Evolutionary conservation across 768 basidiomycete species (phyloP).

Genomic region (Phaeotremella skinneri): DNA sequence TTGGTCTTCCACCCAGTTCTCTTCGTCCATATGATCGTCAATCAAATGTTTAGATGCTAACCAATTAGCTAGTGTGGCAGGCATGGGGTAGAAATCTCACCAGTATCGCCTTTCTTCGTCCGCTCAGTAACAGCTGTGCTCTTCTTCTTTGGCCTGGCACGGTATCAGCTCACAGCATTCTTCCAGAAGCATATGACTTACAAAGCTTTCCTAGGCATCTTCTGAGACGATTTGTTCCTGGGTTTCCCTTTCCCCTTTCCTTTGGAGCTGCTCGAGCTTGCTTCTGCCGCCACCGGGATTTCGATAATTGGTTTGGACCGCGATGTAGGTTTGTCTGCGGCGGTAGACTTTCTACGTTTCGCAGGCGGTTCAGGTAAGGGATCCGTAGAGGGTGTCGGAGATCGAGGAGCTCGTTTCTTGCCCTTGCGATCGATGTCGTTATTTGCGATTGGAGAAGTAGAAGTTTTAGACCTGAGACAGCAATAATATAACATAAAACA

Average conservation of each 20-base stretch:
- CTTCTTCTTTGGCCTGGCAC: slow-evolving; percentile 19
- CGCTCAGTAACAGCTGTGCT: slow-evolving; percentile 20
- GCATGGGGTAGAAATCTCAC: slow-evolving; percentile 15
- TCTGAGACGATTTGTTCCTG: slow-evolving; percentile 54
- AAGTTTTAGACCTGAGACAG: not conserved
- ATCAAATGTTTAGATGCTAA: slow-evolving; percentile 35
- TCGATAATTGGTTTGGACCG: slow-evolving; percentile 57
- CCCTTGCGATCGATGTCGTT: slow-evolving; percentile 60
- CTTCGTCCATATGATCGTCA: slow-evolving; percentile 41
- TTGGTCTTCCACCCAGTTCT: slow-evolving; percentile 37
- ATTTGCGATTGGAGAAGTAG: not conserved
- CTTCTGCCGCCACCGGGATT: slow-evolving; percentile 66
- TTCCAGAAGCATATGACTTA: slow-evolving; percentile 1
- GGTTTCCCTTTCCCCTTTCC: slow-evolving; percentile 45
- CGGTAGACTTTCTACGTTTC: slow-evolving; percentile 51
- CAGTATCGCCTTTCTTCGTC: slow-evolving; percentile 41
- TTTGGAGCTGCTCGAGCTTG: slow-evolving; percentile 64
- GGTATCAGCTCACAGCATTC: not conserved
- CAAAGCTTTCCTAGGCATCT: slow-evolving; percentile 36
- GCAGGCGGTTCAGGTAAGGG: slow-evolving; percentile 47
- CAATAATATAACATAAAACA: not conserved
- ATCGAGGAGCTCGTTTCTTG: slow-evolving; percentile 85
- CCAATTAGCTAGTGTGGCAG: not conserved
- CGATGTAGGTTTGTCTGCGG: slow-evolving; percentile 46
- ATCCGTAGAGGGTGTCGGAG: slow-evolving; percentile 56